phyloP scores from a whole-genome alignment of 176 grass and related monocot species.

The Juncus inflexus region DNA sequence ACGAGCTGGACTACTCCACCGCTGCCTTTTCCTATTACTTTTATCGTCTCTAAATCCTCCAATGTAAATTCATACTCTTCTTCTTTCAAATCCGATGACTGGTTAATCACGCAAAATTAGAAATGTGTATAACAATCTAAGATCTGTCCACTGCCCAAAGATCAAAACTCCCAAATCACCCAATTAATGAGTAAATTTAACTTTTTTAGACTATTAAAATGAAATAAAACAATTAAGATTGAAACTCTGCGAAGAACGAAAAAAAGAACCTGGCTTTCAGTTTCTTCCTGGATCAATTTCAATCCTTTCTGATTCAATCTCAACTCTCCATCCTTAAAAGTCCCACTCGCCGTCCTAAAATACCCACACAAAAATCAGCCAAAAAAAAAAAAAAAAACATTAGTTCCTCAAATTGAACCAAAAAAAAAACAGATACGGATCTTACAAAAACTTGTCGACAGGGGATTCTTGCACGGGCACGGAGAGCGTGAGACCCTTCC shows the following conservation, averaged over 20 bases:
- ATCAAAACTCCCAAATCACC: too few relatives aligned
- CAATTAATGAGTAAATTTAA: too few relatives aligned
- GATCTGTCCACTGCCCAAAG: not conserved
- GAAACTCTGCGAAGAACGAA: not conserved
- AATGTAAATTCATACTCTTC: slow-evolving; percentile 69
- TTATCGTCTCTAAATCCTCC: slow-evolving; percentile 88
- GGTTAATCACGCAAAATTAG: not conserved
- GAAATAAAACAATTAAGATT: not conserved
- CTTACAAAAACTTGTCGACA: slow-evolving; percentile 76
- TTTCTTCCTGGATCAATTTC: slow-evolving; percentile 60
- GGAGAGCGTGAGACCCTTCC: slow-evolving; percentile 45
- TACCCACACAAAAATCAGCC: not conserved
- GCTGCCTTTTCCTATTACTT: slow-evolving; percentile 96
- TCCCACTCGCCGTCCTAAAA: slow-evolving; percentile 90
- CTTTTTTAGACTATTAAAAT: too few relatives aligned
- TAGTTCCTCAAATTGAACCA: not conserved
- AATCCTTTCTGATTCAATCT: slow-evolving; percentile 73
- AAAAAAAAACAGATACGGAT: slow-evolving; percentile 7
- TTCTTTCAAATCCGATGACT: slow-evolving; percentile 54
- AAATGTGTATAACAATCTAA: slow-evolving; percentile 6
- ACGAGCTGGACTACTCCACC: slow-evolving; percentile 88
- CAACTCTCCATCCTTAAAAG: slow-evolving; percentile 86
- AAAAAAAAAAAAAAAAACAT: not conserved
- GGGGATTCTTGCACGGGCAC: slow-evolving; percentile 67
- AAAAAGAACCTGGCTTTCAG: slow-evolving; percentile 35